Base-by-base conservation (phyloP, 768 basidiomycete species). In the Tubosaeta brunneosetosa region DNA sequence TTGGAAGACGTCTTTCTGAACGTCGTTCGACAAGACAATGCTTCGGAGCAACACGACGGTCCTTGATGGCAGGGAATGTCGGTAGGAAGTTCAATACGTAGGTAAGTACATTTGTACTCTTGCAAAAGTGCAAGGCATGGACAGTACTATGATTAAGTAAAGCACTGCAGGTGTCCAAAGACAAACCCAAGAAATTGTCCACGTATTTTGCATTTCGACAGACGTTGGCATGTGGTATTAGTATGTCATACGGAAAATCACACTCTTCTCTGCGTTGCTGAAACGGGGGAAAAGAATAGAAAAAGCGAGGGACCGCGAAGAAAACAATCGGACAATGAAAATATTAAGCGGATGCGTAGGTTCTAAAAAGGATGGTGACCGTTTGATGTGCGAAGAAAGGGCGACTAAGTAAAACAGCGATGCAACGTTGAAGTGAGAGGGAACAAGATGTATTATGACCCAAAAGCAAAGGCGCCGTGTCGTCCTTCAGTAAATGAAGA, bases 1-100 rank as follows among this genome's bases (percentile, higher is more conserved):
- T 59, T 88, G 55, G 86, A 88, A 66, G 87, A 82, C 54, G 82
- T 85, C 16, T 88, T 88, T 67, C 62, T 88, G 58, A 83, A 85
- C 62, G 83, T 86, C 17, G 84, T 85, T 51, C 69, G 83, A 52
- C 80, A 78, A 58, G 81, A 85, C 48, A 71, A 82, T 59, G 78
- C 83, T 4, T 58, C 66, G 12, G 84, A 86, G 60, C 74, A 77
- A 55, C 75, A 77, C 49, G 58, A 27, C 3, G 6, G 29, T 22
- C 22, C 22, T 22, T 22, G 22, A 22, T 22, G 22, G 22, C 22
- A 22, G 22, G 22, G 22, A 22, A 22, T 22, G 22, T 22, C 22
- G 22, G 22, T 22, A 22, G 22, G 22, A 22, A 22, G 22, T 22
- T 22, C 22, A 22, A 22, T 22, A 22, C 22, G 22, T 22, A 22